These are phyloP conservation scores for Calonectria pteridis DNA, from an alignment of 2,329 filamentous ascomycete genomes.

Conservation along the genomic window DNA sequence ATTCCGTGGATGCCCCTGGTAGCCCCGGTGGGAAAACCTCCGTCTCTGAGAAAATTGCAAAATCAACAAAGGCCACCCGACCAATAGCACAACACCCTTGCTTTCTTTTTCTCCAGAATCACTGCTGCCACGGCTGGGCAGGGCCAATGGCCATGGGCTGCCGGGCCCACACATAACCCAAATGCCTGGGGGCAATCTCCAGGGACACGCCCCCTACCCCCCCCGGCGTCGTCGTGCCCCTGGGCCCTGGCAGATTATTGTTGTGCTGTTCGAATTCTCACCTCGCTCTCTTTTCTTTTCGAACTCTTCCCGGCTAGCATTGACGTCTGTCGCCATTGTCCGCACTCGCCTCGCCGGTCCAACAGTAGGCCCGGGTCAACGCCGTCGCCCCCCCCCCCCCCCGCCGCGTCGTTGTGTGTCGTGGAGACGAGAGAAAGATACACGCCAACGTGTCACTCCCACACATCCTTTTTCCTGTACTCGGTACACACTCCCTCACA, in stretches of 20 bases:
- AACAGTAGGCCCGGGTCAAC: background rate
- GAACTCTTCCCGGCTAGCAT: background rate
- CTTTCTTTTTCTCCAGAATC: conserved; percentile 43
- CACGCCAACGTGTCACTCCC: background rate
- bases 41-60: conserved; percentile 16
- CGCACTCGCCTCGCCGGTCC: background rate
- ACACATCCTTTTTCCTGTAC: background rate
- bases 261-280: background rate
- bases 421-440: background rate
- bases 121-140: conserved; percentile 9
- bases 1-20: conserved; percentile 33
- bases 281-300: background rate
- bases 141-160: conserved; percentile 1
- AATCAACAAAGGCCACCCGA: conserved; percentile 20
- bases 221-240: background rate
- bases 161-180: conserved; percentile 25
- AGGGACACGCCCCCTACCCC: conserved; percentile 14
- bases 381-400: background rate
- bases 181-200: conserved; percentile 20
- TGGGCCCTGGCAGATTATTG: background rate
- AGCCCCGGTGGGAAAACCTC: conserved; percentile 24
- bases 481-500: conserved; percentile 2
- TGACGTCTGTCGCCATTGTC: background rate
- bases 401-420: background rate
- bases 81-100: conserved; percentile 45